Conservation (phyloP, 2,329 filamentous ascomycete genomes). For the Fusarium staphyleae region DNA sequence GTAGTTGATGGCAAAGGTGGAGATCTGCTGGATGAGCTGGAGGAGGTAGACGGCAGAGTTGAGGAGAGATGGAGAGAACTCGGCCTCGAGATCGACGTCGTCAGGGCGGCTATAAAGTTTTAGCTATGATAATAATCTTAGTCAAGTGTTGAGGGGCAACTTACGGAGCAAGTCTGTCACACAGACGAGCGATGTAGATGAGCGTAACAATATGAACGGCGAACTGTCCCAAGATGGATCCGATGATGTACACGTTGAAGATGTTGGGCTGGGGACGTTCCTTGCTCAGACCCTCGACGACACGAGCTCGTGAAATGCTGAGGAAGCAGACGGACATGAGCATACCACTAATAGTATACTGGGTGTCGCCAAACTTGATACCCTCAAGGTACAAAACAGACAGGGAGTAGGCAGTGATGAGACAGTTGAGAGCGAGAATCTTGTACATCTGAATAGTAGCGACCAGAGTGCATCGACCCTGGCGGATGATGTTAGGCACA, state of each 20-base stretch:
- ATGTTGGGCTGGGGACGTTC: constrained; percentile 98
- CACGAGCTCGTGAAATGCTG: constrained; percentile 96
- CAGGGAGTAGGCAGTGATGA: constrained; percentile 97
- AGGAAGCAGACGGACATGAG: constrained; percentile 99
- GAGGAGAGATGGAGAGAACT: constrained; percentile 90
- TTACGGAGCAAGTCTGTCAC: constrained; percentile 85
- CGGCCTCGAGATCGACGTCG: constrained; percentile 88
- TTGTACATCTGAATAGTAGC: constrained; percentile 99
- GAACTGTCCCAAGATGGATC: constrained; percentile 95
- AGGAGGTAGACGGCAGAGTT: constrained; percentile 97
- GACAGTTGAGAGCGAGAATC: constrained; percentile 95
- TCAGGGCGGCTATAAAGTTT: constrained; percentile 53
- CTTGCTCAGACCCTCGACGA: constrained; percentile 93
- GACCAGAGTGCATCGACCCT: constrained; percentile 95
- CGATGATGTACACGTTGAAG: constrained; percentile 99
- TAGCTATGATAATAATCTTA: constrained; percentile 27
- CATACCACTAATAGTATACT: constrained; percentile 99
- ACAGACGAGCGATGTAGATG: constrained; percentile 91
- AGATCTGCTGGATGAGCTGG: constrained; percentile 98
- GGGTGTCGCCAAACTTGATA: constrained; percentile 98
- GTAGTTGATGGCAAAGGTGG: constrained; percentile 99
- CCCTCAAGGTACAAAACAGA: constrained; percentile 96
- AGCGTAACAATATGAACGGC: constrained; percentile 93
- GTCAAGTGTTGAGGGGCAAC: constrained; percentile 46
- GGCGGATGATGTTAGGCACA: constrained; percentile 97